Evolutionary conservation across 139 green algal genomes (phyloP), one percentile per base, ranked within the genome.

Genomic region (Chlamydomonas schloesseri): DNA sequence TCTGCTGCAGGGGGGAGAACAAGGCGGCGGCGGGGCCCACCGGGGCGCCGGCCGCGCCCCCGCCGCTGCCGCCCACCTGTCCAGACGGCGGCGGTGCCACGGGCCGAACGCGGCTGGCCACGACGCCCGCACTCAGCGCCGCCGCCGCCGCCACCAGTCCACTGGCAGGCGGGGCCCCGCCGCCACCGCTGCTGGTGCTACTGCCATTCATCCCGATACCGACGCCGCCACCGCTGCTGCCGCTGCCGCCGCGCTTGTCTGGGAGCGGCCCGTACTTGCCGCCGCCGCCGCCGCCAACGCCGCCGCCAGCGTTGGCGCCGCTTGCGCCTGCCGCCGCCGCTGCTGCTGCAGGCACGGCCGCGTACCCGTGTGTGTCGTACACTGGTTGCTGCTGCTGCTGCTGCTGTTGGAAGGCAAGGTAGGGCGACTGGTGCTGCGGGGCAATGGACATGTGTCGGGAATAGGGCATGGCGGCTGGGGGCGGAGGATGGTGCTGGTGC

Each of bases 71-170:
- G n/a, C n/a, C 71, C 42, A 50, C 42, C 42, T 50, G 42, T 8
- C 42, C 42, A 50, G 53, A 33, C 21, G 55, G 23, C 55, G 55
- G 14, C 37, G 70, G 24, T 4, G 71, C 71, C 37, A 23, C 57
- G 57, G 33, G 18, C 57, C 33, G 50, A 34, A 71, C 31, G 57
- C 5, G 57, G 68, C 34, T 26, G 29, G 76, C 36, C 36, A 37
- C 76, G 60, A 83, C 73, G 42, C 21, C 76, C 24, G 60, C 60
- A 24, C 76, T 73, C 6, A 83, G 42, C 36, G 76, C 60, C 36
- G 76, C 60, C 33, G 34, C 73, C 50, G 53, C 73, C 50, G 29
- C n/a, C 70, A 36, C 34, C 26, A 76, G 34, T 1, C 70, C 42
- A 50, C 42, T 50, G 42, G 42, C 42, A 8, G 42, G 6, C 6